Evolutionary conservation across 352 stramenopile species (phyloP).

Genomic region (Phytopythium mirpurense): DNA sequence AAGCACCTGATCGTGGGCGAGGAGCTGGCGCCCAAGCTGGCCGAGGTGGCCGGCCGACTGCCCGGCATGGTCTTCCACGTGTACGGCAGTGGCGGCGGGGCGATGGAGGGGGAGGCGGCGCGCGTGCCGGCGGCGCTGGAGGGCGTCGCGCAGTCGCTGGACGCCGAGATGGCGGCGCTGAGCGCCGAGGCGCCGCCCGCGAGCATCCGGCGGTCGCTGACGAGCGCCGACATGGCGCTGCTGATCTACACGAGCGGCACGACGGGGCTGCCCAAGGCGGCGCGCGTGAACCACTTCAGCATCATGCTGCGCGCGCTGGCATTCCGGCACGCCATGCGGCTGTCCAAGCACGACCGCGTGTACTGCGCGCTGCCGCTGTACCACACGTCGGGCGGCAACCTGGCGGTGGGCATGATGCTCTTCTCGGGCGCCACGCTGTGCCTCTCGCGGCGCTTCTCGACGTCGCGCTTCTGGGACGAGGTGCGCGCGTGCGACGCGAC

Average conservation of each 20-base stretch:
- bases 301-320: conserved; percentile 55
- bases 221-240: conserved; percentile 54
- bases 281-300: conserved; percentile 68
- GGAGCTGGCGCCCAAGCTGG: conserved; percentile 49
- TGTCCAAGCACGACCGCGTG: conserved; percentile 54
- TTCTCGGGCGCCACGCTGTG: conserved; percentile 66
- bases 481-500: conserved; percentile 61
- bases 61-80: conserved; percentile 38
- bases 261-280: conserved; percentile 76
- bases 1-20: conserved; percentile 61
- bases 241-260: conserved; percentile 88
- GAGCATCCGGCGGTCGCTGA: conserved; percentile 26
- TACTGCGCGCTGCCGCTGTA: conserved; percentile 84
- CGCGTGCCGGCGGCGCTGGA: conserved; percentile 8
- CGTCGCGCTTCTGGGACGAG: conserved; percentile 72
- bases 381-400: conserved; percentile 76
- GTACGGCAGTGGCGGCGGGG: conserved; percentile 36
- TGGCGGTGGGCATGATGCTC: conserved; percentile 80
- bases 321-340: conserved; percentile 44
- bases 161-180: conserved; percentile 27
- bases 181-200: conserved; percentile 17
- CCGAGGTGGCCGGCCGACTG: conserved; percentile 25
- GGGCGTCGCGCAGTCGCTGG: conserved; percentile 39
- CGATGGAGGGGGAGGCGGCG: conserved; percentile 5
- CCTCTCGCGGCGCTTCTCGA: conserved; percentile 76